These are phyloP conservation scores for Lodderomyces margitis DNA, from an alignment of 1,139 yeast species.

Conservation along the genomic window DNA sequence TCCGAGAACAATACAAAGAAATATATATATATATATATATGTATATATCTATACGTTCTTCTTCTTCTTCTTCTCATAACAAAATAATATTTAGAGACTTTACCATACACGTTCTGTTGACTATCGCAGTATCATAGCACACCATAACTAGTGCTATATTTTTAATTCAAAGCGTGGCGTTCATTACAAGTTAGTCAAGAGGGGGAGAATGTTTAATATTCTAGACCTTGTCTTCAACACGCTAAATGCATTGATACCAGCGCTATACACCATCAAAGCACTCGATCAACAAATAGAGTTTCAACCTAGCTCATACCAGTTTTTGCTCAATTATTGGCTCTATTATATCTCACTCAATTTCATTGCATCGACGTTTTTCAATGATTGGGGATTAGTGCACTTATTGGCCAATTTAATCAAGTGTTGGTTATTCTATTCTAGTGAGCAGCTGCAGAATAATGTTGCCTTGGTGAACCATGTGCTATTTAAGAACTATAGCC, in stretches of 20 bases:
- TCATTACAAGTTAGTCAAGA: no score
- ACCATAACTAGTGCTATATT: no score
- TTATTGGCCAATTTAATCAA: slow-evolving; percentile 1
- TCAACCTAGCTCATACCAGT: slow-evolving; percentile 12
- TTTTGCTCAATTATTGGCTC: slow-evolving; percentile 16
- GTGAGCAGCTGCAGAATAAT: slow-evolving; percentile 5
- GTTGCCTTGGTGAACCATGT: slow-evolving; percentile 11
- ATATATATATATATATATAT: no score
- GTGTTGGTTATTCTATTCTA: slow-evolving; percentile 16
- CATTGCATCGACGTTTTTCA: slow-evolving; percentile 5
- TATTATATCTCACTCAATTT: slow-evolving; percentile 12
- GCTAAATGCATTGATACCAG: slow-evolving; percentile 14
- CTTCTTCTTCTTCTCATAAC: no score
- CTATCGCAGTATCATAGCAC: no score
- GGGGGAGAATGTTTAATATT: slow-evolving; percentile 7
- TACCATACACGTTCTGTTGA: no score
- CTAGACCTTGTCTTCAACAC: slow-evolving; percentile 9
- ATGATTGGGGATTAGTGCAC: slow-evolving; percentile 2
- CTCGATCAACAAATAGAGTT: slow-evolving; percentile 13
- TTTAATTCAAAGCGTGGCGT: no score
- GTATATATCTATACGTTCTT: no score
- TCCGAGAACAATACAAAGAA: no score
- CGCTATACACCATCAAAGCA: slow-evolving; percentile 13
- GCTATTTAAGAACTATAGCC: slow-evolving; percentile 5
- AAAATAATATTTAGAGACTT: no score